Base-by-base conservation (phyloP, 495 filamentous ascomycete species). In the Daldinia decipiens region DNA sequence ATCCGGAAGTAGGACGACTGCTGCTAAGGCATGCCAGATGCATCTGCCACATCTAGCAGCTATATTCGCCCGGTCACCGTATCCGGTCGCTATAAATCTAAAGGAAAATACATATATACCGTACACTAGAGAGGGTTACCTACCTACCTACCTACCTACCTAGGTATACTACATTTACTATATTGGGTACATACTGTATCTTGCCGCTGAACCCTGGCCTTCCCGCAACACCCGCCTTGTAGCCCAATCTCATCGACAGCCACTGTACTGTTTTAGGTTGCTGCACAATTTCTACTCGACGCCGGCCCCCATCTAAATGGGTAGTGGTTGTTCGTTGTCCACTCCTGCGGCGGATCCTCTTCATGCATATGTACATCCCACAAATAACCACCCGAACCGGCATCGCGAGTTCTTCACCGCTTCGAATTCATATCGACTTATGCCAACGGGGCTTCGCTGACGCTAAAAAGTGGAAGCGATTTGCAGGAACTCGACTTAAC, bases 21-120 rank as follows among this genome's bases (percentile, higher is more conserved):
- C 50, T n/a, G n/a, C n/a, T 72, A 70, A 76, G 38, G 66, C 72
- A 76, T 69, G 60, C 65, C 59, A 72, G 74, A 76, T 72, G 74
- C 69, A 72, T 74, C 68, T 40, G 29, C 40, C 27, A 51, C 62
- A 51, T 54, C 40, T 59, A 17, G 17, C 65, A 57, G 26, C 60
- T 59, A 65, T 36, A 52, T 34, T 53, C 31, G 2, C 55, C 36
- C 3, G 31, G 19, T 60, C 34, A 19, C 54, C 29, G 31, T 62
- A 39, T 55, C 55, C 64, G 21, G 70, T 73, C 63, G 65, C 70
- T 69, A 66, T 73, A 68, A 73, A 69, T 72, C 15, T 31, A 60
- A 24, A 40, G 21, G 21, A 34, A 60, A 34, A 29, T 24, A 24
- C 21, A 40, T 26, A 31, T 11, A 54, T 27, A 9, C n/a, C 13